These are phyloP conservation scores for Wallacemonas collosoma DNA, from an alignment of 208 protist genomes.

Conservation along the genomic window DNA sequence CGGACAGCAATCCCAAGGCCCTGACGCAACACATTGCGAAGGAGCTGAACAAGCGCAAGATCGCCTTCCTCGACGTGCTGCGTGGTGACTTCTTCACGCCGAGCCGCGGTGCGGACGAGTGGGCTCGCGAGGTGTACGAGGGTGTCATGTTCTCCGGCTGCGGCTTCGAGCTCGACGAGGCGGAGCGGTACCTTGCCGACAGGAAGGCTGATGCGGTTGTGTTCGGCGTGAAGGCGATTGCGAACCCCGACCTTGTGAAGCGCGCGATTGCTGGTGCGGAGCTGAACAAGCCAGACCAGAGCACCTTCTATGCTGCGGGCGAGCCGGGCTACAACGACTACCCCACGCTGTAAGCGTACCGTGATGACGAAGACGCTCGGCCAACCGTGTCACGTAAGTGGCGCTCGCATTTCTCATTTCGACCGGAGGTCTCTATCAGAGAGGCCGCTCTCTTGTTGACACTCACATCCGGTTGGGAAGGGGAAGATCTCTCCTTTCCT, in stretches of 20 bases:
- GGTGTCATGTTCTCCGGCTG: constrained; percentile 49
- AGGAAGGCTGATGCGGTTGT: constrained; percentile 46
- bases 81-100: constrained; percentile 33
- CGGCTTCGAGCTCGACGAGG: constrained; percentile 46
- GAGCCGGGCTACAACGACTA: constrained; percentile 49
- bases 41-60: constrained; percentile 48
- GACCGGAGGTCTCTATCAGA: no score
- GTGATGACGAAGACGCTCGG: no score
- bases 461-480: no score
- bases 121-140: constrained; percentile 47
- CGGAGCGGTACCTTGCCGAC: constrained; percentile 32
- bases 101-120: constrained; percentile 34
- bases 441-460: no score
- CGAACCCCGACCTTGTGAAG: constrained; percentile 76
- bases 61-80: constrained; percentile 52
- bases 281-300: constrained; percentile 32
- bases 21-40: constrained; percentile 50
- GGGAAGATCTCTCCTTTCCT: no score
- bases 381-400: no score
- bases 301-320: constrained; percentile 37
- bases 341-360: constrained; percentile 19
- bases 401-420: no score
- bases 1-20: constrained; percentile 40
- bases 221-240: constrained; percentile 55
- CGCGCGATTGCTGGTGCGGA: constrained; percentile 31